These are phyloP conservation scores for Beauveria varroae DNA, from an alignment of 2,329 filamentous ascomycete genomes.

Conservation along the genomic window DNA sequence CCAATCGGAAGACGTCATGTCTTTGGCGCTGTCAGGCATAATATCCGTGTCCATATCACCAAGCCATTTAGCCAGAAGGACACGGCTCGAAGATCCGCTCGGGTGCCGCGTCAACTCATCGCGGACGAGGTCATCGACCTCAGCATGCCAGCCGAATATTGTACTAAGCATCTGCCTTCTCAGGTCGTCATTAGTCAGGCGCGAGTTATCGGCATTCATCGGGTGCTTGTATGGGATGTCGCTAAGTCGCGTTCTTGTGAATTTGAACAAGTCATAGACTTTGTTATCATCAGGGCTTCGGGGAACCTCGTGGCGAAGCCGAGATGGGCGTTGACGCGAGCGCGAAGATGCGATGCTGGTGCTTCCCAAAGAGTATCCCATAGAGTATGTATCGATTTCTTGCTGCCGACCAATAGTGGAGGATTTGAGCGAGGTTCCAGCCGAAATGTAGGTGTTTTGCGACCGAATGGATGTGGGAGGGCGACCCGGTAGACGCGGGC, in stretches of 20 bases:
- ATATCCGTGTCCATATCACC: constrained; percentile 76
- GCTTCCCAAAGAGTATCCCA: constrained; percentile 30
- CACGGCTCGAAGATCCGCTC: constrained; percentile 64
- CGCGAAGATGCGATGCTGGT: constrained; percentile 40
- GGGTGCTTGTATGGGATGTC: constrained; percentile 76
- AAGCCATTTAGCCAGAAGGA: constrained; percentile 87
- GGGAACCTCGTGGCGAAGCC: constrained; percentile 71
- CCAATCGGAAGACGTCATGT: constrained; percentile 94
- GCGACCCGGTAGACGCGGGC: constrained; percentile 43
- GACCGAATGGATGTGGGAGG: constrained; percentile 45
- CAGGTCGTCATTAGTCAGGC: constrained; percentile 69
- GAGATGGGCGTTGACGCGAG: constrained; percentile 50
- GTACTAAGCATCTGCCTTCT: constrained; percentile 85
- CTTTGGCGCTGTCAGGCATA: constrained; percentile 70
- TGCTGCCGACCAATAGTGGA: constrained; percentile 22
- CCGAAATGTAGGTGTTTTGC: constrained; percentile 62
- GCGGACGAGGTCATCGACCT: constrained; percentile 70
- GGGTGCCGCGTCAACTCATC: constrained; percentile 77
- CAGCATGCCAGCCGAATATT: constrained; percentile 91
- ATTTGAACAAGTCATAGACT: constrained; percentile 76
- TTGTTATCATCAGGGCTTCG: constrained; percentile 62
- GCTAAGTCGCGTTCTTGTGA: constrained; percentile 68
- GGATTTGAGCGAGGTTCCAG: constrained; percentile 43
- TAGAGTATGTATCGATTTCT: constrained; percentile 48
- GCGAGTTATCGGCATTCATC: constrained; percentile 46